Base-by-base conservation (phyloP, 2,329 filamentous ascomycete genomes). In the Beauveria brongniartii region DNA sequence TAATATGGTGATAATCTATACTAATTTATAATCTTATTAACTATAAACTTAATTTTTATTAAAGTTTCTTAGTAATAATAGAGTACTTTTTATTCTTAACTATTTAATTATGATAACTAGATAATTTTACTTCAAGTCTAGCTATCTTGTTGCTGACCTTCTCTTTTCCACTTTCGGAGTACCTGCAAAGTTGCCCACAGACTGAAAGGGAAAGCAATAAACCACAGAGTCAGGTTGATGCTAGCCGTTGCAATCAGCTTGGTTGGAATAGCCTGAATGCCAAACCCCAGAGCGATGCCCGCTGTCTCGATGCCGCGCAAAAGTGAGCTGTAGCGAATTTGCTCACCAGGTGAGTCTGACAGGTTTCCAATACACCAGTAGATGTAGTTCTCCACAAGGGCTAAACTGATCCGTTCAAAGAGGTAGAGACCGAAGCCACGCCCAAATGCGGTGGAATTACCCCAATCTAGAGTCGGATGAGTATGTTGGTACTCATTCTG, bases 341-440 rank as follows among this genome's bases (percentile, higher is more conserved):
- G 74, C 53, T 77, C 75, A 1, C 73, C 74, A 0, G 73, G 74
- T 1, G 74, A 77, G 59, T 78, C 74, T 0, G 75, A 75, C 3
- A 78, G 64, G 60, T 77, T 78, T 3, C 75, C 69, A 60, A 78
- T 78, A 55, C 74, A 78, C 76, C 76, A 78, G 65, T 78, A 78
- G 30, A 78, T 75, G 62, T 75, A 78, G 61, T 78, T 77, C 55
- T 78, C 73, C 2, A 76, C 72, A 67, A 78, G 72, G 3, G 70
- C 69, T 1, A 74, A 64, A 62, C 72, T 74, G 59, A 75, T 67
- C 3, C 72, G 70, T 62, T 76, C 73, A 48, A 78, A 72, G 61
- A 78, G 66, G 61, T 74, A 78, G 9, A 78, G 56, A 1, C 75
- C 75, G 59, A 78, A 78, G 0, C 75, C 74, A 34, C 26, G 47